phyloP scores from a whole-genome alignment of 148 eudicot species.

The Beta vulgaris region DNA sequence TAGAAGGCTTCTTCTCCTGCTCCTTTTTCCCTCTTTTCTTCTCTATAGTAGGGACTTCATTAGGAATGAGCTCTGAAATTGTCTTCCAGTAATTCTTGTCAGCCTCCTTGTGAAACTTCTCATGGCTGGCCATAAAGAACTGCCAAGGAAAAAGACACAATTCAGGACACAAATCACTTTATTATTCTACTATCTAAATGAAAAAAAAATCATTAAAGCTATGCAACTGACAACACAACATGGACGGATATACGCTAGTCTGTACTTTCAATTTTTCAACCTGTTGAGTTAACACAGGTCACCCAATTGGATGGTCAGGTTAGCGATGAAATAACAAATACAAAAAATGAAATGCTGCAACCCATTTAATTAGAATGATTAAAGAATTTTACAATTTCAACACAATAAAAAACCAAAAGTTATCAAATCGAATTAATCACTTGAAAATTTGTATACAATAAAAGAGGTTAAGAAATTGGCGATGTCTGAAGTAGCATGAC shows the following conservation, averaged over 20 bases:
- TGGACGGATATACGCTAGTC: no score
- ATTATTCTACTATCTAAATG: not conserved
- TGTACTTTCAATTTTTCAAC: not conserved
- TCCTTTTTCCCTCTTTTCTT: constrained; percentile 65
- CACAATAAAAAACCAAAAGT: not conserved
- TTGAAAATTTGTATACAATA: no score
- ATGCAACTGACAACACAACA: not conserved
- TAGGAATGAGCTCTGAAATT: constrained; percentile 67
- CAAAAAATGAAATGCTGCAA: no score
- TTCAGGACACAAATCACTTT: not conserved
- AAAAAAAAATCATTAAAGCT: not conserved
- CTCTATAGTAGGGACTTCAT: constrained; percentile 55
- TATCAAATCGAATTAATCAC: no score
- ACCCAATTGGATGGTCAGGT: no score
- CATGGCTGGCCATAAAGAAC: constrained; percentile 53
- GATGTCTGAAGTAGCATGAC: no score
- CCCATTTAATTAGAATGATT: no score
- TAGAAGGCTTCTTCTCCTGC: constrained; percentile 60
- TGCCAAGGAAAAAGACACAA: constrained; percentile 12
- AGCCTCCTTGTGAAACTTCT: constrained; percentile 70
- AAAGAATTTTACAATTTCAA: no score
- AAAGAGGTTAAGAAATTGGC: no score
- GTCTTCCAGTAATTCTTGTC: constrained; percentile 72
- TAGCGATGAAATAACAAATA: no score
- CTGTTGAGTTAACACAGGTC: no score